Evolutionary conservation across 495 filamentous ascomycete genomes (phyloP), one percentile per base, ranked within the genome.

Genomic region (Elaphomyces granulatus): DNA sequence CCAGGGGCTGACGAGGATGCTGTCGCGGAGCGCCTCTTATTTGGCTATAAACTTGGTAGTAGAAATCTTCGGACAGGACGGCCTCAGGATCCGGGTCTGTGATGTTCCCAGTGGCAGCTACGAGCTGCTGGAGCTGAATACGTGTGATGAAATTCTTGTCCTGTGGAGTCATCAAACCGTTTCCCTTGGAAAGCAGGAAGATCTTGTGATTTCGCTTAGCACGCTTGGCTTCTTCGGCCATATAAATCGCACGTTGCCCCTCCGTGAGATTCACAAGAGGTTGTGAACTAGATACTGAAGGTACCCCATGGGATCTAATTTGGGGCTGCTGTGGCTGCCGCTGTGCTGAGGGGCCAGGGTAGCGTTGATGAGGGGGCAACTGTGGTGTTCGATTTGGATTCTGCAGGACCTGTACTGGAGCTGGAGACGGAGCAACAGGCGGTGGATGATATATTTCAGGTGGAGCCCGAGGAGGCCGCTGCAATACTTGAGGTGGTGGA

Each of bases 111-210:
- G 87, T 88, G 21, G 86, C 85, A 3, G 87, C 77, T 33, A 99
- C 83, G 18, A 99, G 72, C 50, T 96, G 92, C 55, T 96, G 92
- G 30, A 99, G 69, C 53, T 99, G 90, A 38, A 99, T 96, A 10
- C 92, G 77, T 8, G 92, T 95, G 42, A 99, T 90, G 55, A 95
- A 99, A 52, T 95, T 99, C 69, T 99, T 99, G 60, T 99, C 90
- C 53, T 94, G 86, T 2, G 92, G 92, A 15, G 92, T 96, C 90
- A 99, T 99, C 40, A 99, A 56, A 18, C 90, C 92, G 52, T 99
- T 96, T 50, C 92, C 87, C 49, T 79, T 83, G 6, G 92, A 93
- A 17, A 99, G 65, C 17, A 90, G 71, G 50, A 83, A 85, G 39
- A 99, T 99, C 65, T 99, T 99, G 66, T 96, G 88, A 53, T 96